Evolutionary conservation across 2,329 filamentous ascomycete species (phyloP).

Genomic region (Penicillium occitanis): DNA sequence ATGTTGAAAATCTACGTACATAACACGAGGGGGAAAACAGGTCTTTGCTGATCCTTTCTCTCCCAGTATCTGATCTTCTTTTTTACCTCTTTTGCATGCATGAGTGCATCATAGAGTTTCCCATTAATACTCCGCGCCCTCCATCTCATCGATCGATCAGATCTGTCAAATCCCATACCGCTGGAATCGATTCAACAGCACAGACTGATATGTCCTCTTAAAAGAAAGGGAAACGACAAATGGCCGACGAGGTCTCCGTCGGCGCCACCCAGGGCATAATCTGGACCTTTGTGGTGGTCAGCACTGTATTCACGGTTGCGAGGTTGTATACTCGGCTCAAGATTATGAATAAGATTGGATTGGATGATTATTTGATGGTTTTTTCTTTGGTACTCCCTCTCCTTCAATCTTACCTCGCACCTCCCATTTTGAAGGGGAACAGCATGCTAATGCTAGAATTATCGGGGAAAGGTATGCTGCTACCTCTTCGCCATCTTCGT

Average conservation of each 20-base stretch:
- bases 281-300: slow-evolving; percentile 19
- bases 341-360: slow-evolving; percentile 17
- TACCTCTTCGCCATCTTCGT: slow-evolving; percentile 17
- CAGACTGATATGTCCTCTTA: neutral
- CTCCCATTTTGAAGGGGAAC: no score
- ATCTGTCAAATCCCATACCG: slow-evolving; percentile 4
- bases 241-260: slow-evolving; percentile 10
- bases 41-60: slow-evolving; percentile 2
- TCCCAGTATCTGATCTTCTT: neutral
- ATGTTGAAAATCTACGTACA: neutral
- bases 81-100: neutral
- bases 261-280: slow-evolving; percentile 18
- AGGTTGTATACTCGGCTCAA: slow-evolving; percentile 20
- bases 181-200: neutral
- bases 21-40: neutral
- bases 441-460: no score
- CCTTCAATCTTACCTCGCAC: no score
- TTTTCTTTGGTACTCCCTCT: slow-evolving; percentile 11
- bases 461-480: slow-evolving; percentile 14
- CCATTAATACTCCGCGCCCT: neutral
- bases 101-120: slow-evolving; percentile 3
- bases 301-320: slow-evolving; percentile 15
- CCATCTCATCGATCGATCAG: slow-evolving; percentile 3
- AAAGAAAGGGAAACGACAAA: neutral
- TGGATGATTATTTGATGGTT: slow-evolving; percentile 22